Evolutionary conservation across 768 basidiomycete genomes (phyloP), one percentile per base, ranked within the genome.

Genomic region (Lyophyllum semitale): DNA sequence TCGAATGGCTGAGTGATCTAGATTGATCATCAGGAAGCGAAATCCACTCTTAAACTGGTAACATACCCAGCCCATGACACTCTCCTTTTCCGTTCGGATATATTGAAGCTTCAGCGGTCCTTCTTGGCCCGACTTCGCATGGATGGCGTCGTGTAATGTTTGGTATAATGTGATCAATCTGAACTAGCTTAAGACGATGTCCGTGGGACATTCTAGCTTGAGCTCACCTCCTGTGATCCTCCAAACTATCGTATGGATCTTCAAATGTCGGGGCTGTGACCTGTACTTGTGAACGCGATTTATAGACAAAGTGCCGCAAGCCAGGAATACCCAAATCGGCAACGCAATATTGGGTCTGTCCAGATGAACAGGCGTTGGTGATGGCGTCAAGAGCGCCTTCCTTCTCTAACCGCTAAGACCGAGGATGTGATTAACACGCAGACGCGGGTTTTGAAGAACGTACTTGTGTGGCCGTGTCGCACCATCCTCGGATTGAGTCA

Each of bases 1-100:
- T 98, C 97, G 65, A 97, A 98, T 0, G 88, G 87, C 64, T 94
- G 90, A 0, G 95, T 97, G 55, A 95, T 89, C 95, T 98, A 65
- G 12, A 44, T 48, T 20, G 33, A 23, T 2, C 22, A 6, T 43
- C 11, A 47, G 18, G 13, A 35, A n/a, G n/a, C 13, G 44, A 45
- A 48, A 22, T 5, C n/a, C 12, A 12, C 11, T 25, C 18, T 15
- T 27, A 48, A 25, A 50, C 43, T 51, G 46, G 35, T 46, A 17
- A 68, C 89, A 53, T 67, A 98, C 95, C 96, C 97, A 98, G 42
- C 93, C 96, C 77, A 98, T 84, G 25, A 96, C 85, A 51, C 87
- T 87, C 74, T 98, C 97, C 42, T 85, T 84, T 52, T 90, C 86
- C 0, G 93, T 94, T 8, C 85, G 84, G 12, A 96, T 77, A 65